Base-by-base conservation (phyloP, 225 moss, liverwort and hornwort species). In the Physcomitrellopsis africana region DNA sequence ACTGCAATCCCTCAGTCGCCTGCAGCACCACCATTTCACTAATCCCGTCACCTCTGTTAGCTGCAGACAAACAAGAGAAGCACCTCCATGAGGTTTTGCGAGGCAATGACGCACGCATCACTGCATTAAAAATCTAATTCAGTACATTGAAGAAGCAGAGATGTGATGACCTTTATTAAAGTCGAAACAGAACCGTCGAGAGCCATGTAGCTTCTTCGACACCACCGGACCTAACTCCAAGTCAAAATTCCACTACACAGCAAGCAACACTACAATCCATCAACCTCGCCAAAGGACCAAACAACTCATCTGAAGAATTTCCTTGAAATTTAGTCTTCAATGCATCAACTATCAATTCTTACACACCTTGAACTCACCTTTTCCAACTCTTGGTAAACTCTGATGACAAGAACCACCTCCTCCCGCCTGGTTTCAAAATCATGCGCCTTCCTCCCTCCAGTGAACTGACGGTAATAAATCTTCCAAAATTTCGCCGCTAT, bases 11-110 rank as follows among this genome's bases (percentile, higher is more conserved):
- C 54, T 62, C 59, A 29, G 16, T 62, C 67, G 69, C 52, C 29
- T 72, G 83, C 63, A 63, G 14, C 18, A 68, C 29, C 80, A 84
- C 73, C 80, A 80, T 73, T 77, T 84, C 65, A 60, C 73, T 60
- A 20, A 48, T 22, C 73, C 61, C 10, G 42, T 69, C 60, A 60
- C 73, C 65, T 48, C 64, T 26, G 53, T 76, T 46, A 24, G 48
- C 69, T 80, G 80, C 73, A 16, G 27, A 48, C 61, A 60, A 72
- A 23, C 65, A 77, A 67, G 51, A 27, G 10, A 57, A 65, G 61
- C n/a, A 62, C 56, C 60, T 60, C 45, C 46, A 54, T 70, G 42
- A 69, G 60, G 1, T 19, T 73, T 55, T 15, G 3, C 55, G 41
- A 18, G 49, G 49, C 77, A 67, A 24, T 68, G 51, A 58, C 37